phyloP scores from a whole-genome alignment of 495 filamentous ascomycete genomes.

The Aspergillus carlsbadensis region DNA sequence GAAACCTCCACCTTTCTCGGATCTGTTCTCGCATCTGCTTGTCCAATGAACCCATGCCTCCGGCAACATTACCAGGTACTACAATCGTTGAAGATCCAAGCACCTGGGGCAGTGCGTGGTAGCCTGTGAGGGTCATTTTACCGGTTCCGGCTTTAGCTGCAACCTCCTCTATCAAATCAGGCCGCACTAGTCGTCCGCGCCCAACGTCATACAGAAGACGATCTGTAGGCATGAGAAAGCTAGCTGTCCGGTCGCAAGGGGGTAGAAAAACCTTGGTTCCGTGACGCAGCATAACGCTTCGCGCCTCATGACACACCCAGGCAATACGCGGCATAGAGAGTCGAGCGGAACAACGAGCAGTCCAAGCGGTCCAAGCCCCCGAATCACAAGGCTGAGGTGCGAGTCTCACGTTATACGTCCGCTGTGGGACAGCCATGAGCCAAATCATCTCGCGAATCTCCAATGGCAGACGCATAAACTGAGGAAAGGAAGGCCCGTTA shows the following conservation, averaged over 20 bases:
- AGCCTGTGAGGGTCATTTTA: too few relatives aligned
- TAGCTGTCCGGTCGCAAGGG: neutral
- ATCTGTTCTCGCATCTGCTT: too few relatives aligned
- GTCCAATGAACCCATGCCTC: too few relatives aligned
- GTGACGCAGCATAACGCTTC: neutral
- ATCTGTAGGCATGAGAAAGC: neutral
- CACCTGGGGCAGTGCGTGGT: neutral
- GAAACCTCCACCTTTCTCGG: too few relatives aligned
- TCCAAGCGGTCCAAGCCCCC: too few relatives aligned
- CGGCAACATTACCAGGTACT: too few relatives aligned
- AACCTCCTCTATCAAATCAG: neutral
- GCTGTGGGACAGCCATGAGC: neutral
- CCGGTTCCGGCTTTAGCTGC: neutral
- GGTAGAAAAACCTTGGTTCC: neutral
- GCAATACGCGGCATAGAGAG: constrained; percentile 1
- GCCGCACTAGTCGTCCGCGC: neutral
- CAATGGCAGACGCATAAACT: neutral
- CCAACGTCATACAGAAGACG: neutral
- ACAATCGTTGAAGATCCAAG: neutral
- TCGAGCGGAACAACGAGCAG: neutral
- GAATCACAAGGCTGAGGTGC: neutral
- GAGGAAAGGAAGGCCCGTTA: neutral
- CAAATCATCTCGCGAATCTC: neutral
- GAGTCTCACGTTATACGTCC: neutral
- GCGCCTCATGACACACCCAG: neutral